A percentile compares a stretch with the other conserved stretches of the same genome.
phyloP scores from a whole-genome alignment of 2,329 filamentous ascomycete genomes.

The Fusarium sp. region DNA sequence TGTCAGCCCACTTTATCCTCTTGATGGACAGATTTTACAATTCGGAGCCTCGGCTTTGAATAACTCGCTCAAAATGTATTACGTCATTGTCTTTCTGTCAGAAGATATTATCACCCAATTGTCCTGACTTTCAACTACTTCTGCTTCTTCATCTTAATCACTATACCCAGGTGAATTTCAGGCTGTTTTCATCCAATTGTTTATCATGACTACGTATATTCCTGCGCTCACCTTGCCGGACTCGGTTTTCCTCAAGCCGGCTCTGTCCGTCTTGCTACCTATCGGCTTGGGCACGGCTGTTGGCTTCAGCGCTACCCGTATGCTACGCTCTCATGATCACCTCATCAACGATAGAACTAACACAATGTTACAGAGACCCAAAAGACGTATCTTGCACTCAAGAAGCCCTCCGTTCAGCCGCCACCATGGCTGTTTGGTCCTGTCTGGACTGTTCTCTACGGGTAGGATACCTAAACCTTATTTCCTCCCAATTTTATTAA shows the following conservation, averaged over 20 bases:
- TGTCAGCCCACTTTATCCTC: slow-evolving; percentile 37
- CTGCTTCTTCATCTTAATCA: not conserved
- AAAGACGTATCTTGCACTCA: slow-evolving; percentile 73
- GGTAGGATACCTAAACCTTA: slow-evolving; percentile 51
- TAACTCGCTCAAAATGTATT: slow-evolving; percentile 33
- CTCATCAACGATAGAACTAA: slow-evolving; percentile 5
- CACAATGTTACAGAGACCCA: slow-evolving; percentile 61
- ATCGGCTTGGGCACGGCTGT: slow-evolving; percentile 79
- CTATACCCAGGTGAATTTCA: not conserved
- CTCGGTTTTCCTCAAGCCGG: slow-evolving; percentile 77
- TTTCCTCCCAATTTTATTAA: not conserved
- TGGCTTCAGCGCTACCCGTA: slow-evolving; percentile 77
- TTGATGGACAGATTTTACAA: slow-evolving; percentile 13
- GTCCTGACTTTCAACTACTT: not conserved
- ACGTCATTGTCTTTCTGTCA: slow-evolving; percentile 42
- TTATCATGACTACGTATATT: slow-evolving; percentile 82
- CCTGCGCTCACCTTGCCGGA: slow-evolving; percentile 82
- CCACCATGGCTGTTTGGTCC: slow-evolving; percentile 74
- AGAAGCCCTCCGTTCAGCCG: slow-evolving; percentile 75
- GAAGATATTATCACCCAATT: slow-evolving; percentile 19
- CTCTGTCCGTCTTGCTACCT: slow-evolving; percentile 81
- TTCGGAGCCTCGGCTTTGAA: slow-evolving; percentile 14
- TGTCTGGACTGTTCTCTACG: slow-evolving; percentile 76
- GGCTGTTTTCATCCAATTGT: not conserved
- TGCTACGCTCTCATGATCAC: slow-evolving; percentile 48